A percentile compares a stretch with the other conserved stretches of the same genome.
phyloP scores from a whole-genome alignment of 805 yeast genomes.

The Lachancea waltii region DNA sequence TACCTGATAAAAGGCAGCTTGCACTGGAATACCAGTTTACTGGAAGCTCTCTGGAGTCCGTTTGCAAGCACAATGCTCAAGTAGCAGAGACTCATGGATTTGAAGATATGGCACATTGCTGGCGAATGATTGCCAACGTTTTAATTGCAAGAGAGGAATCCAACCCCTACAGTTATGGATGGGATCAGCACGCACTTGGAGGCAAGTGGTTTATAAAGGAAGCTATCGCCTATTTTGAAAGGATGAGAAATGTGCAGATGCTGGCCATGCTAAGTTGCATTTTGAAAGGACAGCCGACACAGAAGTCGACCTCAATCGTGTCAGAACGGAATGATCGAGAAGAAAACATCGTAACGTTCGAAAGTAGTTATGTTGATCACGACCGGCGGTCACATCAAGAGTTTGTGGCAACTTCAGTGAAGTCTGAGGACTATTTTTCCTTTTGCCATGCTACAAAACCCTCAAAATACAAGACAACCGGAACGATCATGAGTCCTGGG shows the following conservation, averaged over 20 bases:
- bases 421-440: constrained; percentile 25
- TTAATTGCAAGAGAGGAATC: constrained; percentile 25
- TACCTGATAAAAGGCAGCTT: constrained; percentile 68
- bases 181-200: constrained; percentile 84
- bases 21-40: constrained; percentile 60
- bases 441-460: constrained; percentile 6
- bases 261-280: constrained; percentile 81
- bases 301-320: not conserved
- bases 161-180: constrained; percentile 40
- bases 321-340: not conserved
- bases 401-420: constrained; percentile 13
- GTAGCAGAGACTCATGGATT: constrained; percentile 62
- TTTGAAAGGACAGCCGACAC: constrained; percentile 23
- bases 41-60: constrained; percentile 55
- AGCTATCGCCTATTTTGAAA: constrained; percentile 59
- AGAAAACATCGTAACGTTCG: constrained; percentile 7
- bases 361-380: not conserved
- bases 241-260: constrained; percentile 71
- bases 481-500: not conserved
- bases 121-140: constrained; percentile 54
- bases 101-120: constrained; percentile 60
- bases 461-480: not conserved
- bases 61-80: constrained; percentile 63
- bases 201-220: constrained; percentile 56
- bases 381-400: constrained; percentile 1